Percentiles rank a stretch among this genome's conserved stretches.
These are phyloP conservation scores for Leptomonas seymouri DNA, from an alignment of 208 protist species.

Conservation along the genomic window DNA sequence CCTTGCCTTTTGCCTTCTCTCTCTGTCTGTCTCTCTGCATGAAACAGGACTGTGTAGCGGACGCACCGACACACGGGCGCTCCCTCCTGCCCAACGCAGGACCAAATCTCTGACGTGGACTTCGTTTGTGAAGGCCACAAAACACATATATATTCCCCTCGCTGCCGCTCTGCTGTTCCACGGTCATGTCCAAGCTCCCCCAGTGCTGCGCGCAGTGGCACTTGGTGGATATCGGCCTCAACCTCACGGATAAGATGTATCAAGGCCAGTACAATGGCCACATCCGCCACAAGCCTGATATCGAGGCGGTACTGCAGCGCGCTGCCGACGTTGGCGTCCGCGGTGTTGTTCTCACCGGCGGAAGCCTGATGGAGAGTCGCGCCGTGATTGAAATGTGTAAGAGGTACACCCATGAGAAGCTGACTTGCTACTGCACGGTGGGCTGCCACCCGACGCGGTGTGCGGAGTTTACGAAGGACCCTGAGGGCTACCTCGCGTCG, in stretches of 20 bases:
- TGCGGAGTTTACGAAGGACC: constrained; percentile 68
- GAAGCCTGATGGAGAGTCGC: constrained; percentile 54
- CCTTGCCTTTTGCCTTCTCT: constrained; percentile 8
- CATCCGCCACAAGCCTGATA: constrained; percentile 51
- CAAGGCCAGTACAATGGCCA: constrained; percentile 71
- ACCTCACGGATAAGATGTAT: constrained; percentile 87
- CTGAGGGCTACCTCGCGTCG: constrained; percentile 47
- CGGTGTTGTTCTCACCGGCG: constrained; percentile 79
- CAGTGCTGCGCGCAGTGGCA: constrained; percentile 32
- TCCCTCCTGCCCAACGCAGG: too few species aligned
- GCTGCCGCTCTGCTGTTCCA: background rate
- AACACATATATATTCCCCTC: too few species aligned
- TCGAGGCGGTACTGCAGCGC: constrained; percentile 64
- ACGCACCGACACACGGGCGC: too few species aligned
- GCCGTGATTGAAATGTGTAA: constrained; percentile 65
- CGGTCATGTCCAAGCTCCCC: constrained; percentile 9
- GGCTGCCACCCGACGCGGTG: constrained; percentile 92
- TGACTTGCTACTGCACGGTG: constrained; percentile 73
- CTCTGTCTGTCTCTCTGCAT: background rate
- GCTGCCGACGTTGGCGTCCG: constrained; percentile 56
- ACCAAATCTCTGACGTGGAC: too few species aligned
- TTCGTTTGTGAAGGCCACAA: too few species aligned
- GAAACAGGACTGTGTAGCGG: background rate
- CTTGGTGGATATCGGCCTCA: constrained; percentile 89
- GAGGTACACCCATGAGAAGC: constrained; percentile 35